A percentile compares a stretch with the other conserved stretches of the same genome.
phyloP scores from a whole-genome alignment of 1,284 basidiomycete genomes.

The Moesziomyces globuligerus region DNA sequence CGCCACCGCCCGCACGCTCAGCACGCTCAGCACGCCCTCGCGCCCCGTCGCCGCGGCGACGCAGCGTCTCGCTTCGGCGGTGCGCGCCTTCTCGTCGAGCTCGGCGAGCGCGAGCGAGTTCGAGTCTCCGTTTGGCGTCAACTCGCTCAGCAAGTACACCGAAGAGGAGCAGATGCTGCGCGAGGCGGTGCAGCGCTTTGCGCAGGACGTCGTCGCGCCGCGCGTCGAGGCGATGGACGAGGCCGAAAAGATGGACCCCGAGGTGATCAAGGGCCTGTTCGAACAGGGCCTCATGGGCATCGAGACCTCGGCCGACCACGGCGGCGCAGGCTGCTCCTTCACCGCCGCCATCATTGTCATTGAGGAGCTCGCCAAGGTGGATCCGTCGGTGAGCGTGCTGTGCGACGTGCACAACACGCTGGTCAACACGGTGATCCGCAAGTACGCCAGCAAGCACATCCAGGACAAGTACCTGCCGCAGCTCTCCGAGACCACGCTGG shows the following conservation, averaged over 20 bases:
- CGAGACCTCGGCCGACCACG: slow-evolving; percentile 84
- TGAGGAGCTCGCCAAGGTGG: slow-evolving; percentile 94
- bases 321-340: slow-evolving; percentile 90
- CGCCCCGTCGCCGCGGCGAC: slow-evolving; percentile 9
- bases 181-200: slow-evolving; percentile 72
- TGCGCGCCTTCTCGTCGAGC: slow-evolving; percentile 48
- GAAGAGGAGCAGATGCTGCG: slow-evolving; percentile 67
- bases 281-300: slow-evolving; percentile 99
- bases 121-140: slow-evolving; percentile 64
- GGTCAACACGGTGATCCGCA: slow-evolving; percentile 90
- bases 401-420: slow-evolving; percentile 91
- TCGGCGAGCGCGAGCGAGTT: slow-evolving; percentile 43
- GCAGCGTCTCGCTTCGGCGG: slow-evolving; percentile 25
- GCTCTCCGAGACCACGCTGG: slow-evolving; percentile 82
- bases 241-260: slow-evolving; percentile 91
- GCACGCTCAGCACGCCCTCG: slow-evolving; percentile 4
- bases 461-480: slow-evolving; percentile 88
- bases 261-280: slow-evolving; percentile 87
- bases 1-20: slow-evolving; percentile 24
- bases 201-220: slow-evolving; percentile 86
- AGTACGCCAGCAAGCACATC: slow-evolving; percentile 84
- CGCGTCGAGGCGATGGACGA: slow-evolving; percentile 98
- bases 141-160: slow-evolving; percentile 63
- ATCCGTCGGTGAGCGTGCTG: slow-evolving; percentile 94
- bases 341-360: slow-evolving; percentile 95